phyloP scores from a whole-genome alignment of 176 grass and related monocot species.

The Carex parvula region DNA sequence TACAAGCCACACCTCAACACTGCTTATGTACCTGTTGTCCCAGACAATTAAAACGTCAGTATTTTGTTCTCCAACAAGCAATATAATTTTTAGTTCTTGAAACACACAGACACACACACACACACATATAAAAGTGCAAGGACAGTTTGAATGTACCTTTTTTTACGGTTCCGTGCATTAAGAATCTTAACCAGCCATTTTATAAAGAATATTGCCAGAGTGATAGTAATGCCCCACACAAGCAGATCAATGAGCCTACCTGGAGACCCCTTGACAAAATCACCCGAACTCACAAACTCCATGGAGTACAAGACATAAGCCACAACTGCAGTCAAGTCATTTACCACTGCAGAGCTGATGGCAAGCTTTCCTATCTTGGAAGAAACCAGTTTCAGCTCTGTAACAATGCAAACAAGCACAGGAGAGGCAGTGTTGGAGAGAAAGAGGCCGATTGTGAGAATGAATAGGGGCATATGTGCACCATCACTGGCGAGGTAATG shows the following conservation, averaged over 20 bases:
- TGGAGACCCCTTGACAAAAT: neutral
- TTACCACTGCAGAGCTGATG: constrained; percentile 50
- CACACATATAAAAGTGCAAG: neutral
- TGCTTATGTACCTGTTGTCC: constrained; percentile 39
- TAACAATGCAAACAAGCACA: constrained; percentile 60
- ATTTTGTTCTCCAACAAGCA: neutral
- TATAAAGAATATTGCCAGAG: neutral
- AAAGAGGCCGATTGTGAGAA: constrained; percentile 35
- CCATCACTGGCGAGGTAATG: constrained; percentile 12
- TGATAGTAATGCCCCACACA: neutral
- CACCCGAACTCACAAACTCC: neutral
- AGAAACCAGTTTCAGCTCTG: constrained; percentile 56
- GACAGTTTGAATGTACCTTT: neutral
- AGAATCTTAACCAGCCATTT: constrained; percentile 17
- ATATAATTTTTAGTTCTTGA: neutral
- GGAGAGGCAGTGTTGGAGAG: constrained; percentile 55
- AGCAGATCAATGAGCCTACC: neutral
- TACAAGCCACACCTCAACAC: constrained; percentile 27
- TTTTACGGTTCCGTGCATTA: constrained; percentile 5
- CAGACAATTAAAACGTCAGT: neutral
- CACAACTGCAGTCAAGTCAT: constrained; percentile 41
- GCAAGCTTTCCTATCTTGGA: constrained; percentile 59
- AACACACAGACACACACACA: neutral
- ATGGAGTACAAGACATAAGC: neutral
- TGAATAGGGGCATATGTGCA: constrained; percentile 23